Base-by-base conservation (phyloP, 1,284 basidiomycete species). In the Leccinum huronense region DNA sequence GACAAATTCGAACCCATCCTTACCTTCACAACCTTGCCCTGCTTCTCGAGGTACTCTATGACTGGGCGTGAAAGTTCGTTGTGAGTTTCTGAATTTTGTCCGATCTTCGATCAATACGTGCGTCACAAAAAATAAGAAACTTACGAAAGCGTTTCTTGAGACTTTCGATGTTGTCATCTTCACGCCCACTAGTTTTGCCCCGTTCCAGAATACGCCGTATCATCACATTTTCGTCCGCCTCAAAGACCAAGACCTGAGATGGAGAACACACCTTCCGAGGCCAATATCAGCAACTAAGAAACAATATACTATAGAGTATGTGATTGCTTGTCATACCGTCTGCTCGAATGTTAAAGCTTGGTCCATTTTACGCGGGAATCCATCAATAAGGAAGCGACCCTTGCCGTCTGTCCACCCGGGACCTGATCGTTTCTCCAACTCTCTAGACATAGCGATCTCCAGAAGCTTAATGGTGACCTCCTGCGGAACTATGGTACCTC, bases 381-480 rank as follows among this genome's bases (percentile, higher is more conserved):
- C 97, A 71, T 99, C 97, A 69, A 99, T 90, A 68, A 99, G 84
- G 83, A 99, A 99, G 58, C 94, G 87, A 48, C 93, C 93, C 65
- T 82, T 83, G 51, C 90, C 93, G 59, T 86, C 80, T 31, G 77
- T 75, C 95, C 95, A 97, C 31, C 86, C 88, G 13, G 81, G 78
- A 7, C 79, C 80, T 2, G 76, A 70, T 62, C 75, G 76, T 10
- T 72, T 71, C 71, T 83, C 78, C 55, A 97, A 77, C 10, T 87
- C 87, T 55, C 80, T 85, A 42, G 79, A 74, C 90, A 99, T 99
- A 14, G 97, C 96, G 75, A 94, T 97, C 80, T 96, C 88, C 66
- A 99, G 83, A 38, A 99, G 87, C 78, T 95, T 95, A 75, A 99
- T 88, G 38, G 97, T 99, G 65, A 99, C 93, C 75, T 98, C 93